phyloP scores from a whole-genome alignment of 1,139 yeast genomes.

The Lodderomyces beijingensis region DNA sequence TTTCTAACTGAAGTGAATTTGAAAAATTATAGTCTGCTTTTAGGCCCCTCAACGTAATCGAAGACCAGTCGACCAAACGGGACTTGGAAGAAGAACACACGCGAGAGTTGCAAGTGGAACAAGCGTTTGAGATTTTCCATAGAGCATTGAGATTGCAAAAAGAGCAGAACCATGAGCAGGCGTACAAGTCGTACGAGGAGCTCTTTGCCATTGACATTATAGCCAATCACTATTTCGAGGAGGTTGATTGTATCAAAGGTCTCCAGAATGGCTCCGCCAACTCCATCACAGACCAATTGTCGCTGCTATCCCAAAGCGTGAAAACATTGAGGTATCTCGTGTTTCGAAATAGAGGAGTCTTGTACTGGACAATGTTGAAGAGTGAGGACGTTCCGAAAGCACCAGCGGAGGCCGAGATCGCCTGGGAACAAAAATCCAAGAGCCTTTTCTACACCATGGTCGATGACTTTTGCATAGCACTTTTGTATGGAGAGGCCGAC shows the following conservation, averaged over 20 bases:
- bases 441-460: slow-evolving; percentile 40
- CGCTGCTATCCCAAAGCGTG: slow-evolving; percentile 61
- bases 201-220: slow-evolving; percentile 68
- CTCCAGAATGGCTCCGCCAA: slow-evolving; percentile 36
- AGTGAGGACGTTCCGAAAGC: slow-evolving; percentile 3
- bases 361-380: slow-evolving; percentile 50
- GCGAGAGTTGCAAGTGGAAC: slow-evolving; percentile 82
- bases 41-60: slow-evolving; percentile 72
- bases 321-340: slow-evolving; percentile 72
- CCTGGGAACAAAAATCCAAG: slow-evolving; percentile 13
- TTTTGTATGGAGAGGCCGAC: slow-evolving; percentile 65
- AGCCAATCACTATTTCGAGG: slow-evolving; percentile 46
- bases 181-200: slow-evolving; percentile 54
- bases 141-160: slow-evolving; percentile 63
- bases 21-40: too few species aligned
- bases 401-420: slow-evolving; percentile 1
- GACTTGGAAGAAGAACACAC: slow-evolving; percentile 82
- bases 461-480: slow-evolving; percentile 53
- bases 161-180: slow-evolving; percentile 39
- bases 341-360: slow-evolving; percentile 75
- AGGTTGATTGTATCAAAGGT: slow-evolving; percentile 34
- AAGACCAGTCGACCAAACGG: slow-evolving; percentile 55
- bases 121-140: slow-evolving; percentile 75
- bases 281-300: slow-evolving; percentile 36
- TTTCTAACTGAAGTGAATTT: too few species aligned